Percentiles rank a stretch among this genome's conserved stretches.
Evolutionary conservation across 2,329 filamentous ascomycete genomes (phyloP).

Genomic region (Trichoderma oligosporum): DNA sequence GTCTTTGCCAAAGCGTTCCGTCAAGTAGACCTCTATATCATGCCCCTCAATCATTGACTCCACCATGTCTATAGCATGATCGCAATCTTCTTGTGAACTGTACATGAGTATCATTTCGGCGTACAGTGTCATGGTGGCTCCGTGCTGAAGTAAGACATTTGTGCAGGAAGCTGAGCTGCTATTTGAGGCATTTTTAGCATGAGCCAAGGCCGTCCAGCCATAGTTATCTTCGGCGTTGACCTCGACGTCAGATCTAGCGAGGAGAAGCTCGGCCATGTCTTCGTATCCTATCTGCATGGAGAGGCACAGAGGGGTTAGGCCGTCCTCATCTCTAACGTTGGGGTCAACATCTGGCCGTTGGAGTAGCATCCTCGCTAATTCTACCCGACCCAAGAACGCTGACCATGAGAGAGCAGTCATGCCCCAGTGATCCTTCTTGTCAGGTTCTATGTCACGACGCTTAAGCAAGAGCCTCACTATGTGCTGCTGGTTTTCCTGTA

Average conservation of each 20-base stretch:
- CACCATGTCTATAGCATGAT: neutral
- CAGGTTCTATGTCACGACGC: neutral
- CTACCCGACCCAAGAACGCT: neutral
- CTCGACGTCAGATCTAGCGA: neutral
- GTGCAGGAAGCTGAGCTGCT: neutral
- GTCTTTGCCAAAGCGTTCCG: neutral
- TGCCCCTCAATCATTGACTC: neutral
- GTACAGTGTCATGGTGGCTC: slow-evolving; percentile 1
- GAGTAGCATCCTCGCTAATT: neutral
- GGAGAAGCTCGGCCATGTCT: neutral
- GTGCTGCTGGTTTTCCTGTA: neutral
- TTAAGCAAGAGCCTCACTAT: neutral
- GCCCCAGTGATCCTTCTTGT: slow-evolving; percentile 6
- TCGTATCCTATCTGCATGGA: neutral
- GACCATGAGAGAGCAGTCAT: slow-evolving; percentile 15
- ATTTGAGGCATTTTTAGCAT: neutral
- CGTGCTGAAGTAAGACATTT: neutral
- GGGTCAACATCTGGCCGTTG: neutral
- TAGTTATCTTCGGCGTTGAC: neutral
- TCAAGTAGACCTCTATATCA: neutral
- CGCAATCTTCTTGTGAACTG: neutral
- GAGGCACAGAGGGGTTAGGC: neutral
- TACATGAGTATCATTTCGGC: neutral
- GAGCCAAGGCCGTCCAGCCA: slow-evolving; percentile 5
- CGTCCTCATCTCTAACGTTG: neutral